A percentile compares a stretch with the other conserved stretches of the same genome.
These are phyloP conservation scores for Polyporus tsugae DNA, from an alignment of 1,284 basidiomycete genomes.

Conservation along the genomic window DNA sequence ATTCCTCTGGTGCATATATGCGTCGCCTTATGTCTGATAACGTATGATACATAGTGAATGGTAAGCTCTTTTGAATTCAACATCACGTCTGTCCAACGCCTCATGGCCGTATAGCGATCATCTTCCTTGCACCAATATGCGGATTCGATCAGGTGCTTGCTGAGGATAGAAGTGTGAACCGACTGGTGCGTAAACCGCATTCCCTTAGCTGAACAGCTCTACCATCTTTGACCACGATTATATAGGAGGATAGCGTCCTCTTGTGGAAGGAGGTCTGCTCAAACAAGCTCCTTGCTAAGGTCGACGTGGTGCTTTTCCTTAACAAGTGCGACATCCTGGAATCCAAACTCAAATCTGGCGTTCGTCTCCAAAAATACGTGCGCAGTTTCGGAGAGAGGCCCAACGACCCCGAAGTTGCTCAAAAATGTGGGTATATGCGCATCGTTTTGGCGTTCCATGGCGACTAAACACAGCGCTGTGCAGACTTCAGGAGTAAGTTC, in stretches of 20 bases:
- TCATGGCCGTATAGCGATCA: conserved; percentile 57
- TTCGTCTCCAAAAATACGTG: conserved; percentile 72
- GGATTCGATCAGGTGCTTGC: conserved; percentile 80
- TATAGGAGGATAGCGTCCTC: conserved; percentile 80
- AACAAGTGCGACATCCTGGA: conserved; percentile 84
- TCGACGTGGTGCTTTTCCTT: conserved; percentile 79
- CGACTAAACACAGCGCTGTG: neutral
- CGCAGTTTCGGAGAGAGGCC: conserved; percentile 76
- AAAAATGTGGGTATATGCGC: conserved; percentile 60
- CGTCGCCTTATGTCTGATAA: conserved; percentile 12
- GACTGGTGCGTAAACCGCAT: conserved; percentile 55
- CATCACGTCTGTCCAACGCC: neutral
- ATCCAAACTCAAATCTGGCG: conserved; percentile 67
- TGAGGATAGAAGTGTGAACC: conserved; percentile 76
- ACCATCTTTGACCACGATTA: conserved; percentile 10
- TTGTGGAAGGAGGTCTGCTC: conserved; percentile 82
- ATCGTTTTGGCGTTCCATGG: neutral
- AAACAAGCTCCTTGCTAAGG: conserved; percentile 74
- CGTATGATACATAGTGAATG: conserved; percentile 31
- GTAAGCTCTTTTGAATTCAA: conserved; percentile 23
- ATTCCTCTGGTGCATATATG: conserved; percentile 10
- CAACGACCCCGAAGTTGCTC: conserved; percentile 75
- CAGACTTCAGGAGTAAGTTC: conserved; percentile 80
- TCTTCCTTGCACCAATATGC: conserved; percentile 83
- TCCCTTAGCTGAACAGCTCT: conserved; percentile 11